Base-by-base conservation (phyloP, 1,284 basidiomycete species). In the Tilletia setariae region DNA sequence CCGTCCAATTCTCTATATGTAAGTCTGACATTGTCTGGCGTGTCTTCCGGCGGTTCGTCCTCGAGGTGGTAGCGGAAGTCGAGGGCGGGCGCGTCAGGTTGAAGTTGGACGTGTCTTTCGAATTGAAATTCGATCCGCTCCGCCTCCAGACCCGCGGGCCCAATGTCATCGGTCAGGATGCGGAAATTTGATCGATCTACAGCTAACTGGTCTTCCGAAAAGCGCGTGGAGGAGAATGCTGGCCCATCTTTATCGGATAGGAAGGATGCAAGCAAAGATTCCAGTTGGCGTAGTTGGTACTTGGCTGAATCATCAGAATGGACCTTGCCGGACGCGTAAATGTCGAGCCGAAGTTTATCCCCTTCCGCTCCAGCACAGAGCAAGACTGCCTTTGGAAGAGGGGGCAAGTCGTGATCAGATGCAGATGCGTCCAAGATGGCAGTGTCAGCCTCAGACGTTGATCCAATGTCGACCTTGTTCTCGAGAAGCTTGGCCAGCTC, bases 1-100 rank as follows among this genome's bases (percentile, higher is more conserved):
- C 65, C 28, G 65, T 78, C 74, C 67, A 81, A 72, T 56, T 79
- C 67, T 44, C 69, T 70, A 23, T 80, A 81, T 28, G 76, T 76
- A 76, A 74, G 74, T 1, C 8, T 8, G 32, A 68, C 49, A 21
- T 70, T 68, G 8, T 64, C 43, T 32, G 21, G 6, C 19, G 40
- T 8, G 0, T 4, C 2, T 15, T 44, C 35, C 64, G 66, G 13
- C 51, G 11, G 49, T n/a, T 46, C 30, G 30, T 76, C 70, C 13
- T 66, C 25, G 49, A 78, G 67, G 25, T 75, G 68, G 53, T 67
- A 76, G 62, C 78, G 73, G 44, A 77, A 81, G 51, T 74, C 76
- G 63, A 81, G 77, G 0, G 78, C 78, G 1, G 73, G 47, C 1
- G 69, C 67, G 25, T 74, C 65, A 1, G 79, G 79, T 1, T 64